Evolutionary conservation across 2,329 filamentous ascomycete genomes (phyloP).

Genomic region (Aspergillus sp.): DNA sequence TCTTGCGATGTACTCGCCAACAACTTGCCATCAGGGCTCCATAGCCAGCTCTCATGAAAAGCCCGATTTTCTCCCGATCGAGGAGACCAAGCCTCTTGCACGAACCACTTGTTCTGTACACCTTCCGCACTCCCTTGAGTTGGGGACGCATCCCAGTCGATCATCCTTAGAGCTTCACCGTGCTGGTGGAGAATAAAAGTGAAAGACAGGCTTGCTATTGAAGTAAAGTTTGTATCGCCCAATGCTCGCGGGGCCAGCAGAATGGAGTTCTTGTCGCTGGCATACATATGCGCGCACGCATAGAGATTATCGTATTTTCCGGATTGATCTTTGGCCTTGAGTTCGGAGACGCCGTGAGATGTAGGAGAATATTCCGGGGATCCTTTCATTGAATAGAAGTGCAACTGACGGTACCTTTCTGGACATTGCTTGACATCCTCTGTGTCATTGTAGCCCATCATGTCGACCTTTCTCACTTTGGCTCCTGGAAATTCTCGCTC

Average conservation of each 20-base stretch:
- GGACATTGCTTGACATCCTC: slow-evolving; percentile 20
- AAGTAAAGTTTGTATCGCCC: slow-evolving; percentile 32
- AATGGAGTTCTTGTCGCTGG: slow-evolving; percentile 49
- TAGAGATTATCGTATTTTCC: slow-evolving; percentile 45
- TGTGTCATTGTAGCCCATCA: slow-evolving; percentile 40
- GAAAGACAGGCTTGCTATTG: slow-evolving; percentile 42
- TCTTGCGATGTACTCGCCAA: slow-evolving; percentile 45
- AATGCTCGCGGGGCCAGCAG: slow-evolving; percentile 45
- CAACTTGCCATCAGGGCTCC: slow-evolving; percentile 36
- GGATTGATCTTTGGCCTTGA: slow-evolving; percentile 16
- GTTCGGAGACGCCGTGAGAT: slow-evolving; percentile 11
- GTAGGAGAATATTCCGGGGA: slow-evolving; percentile 22
- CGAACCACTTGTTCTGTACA: slow-evolving; percentile 37
- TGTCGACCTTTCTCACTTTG: slow-evolving; percentile 46
- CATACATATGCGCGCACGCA: slow-evolving; percentile 50
- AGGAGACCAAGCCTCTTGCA: slow-evolving; percentile 43
- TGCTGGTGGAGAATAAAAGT: slow-evolving; percentile 43
- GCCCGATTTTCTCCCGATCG: slow-evolving; percentile 39
- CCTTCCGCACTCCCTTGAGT: slow-evolving; percentile 6
- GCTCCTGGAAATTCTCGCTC: slow-evolving; percentile 35
- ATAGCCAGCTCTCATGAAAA: slow-evolving; percentile 41
- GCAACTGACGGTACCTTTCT: slow-evolving; percentile 35
- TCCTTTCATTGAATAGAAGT: slow-evolving; percentile 41
- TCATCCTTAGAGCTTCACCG: slow-evolving; percentile 34
- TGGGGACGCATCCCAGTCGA: slow-evolving; percentile 23